A percentile compares a stretch with the other conserved stretches of the same genome.
Evolutionary conservation across 441 rosid species (phyloP).

Genomic region (Jatropha podagrica): DNA sequence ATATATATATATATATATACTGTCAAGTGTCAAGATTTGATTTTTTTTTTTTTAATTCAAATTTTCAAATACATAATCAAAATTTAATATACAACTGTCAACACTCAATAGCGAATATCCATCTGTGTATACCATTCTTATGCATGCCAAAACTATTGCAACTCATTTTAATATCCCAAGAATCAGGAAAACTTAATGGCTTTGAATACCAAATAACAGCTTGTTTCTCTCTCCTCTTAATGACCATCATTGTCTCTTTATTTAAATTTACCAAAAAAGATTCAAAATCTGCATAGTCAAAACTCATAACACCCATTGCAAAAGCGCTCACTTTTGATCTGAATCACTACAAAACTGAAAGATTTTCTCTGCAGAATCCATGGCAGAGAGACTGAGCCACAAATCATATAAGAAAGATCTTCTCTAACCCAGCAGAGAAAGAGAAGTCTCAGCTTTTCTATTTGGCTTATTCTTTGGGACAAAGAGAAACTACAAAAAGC

Average conservation of each 20-base stretch:
- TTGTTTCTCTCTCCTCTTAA: constrained; percentile 32
- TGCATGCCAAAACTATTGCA: constrained; percentile 7
- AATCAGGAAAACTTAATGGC: constrained; percentile 16
- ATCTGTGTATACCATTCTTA: background rate
- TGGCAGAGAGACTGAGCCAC: constrained; percentile 23
- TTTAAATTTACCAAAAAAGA: constrained; percentile 23
- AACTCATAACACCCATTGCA: constrained; percentile 21
- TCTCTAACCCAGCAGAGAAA: constrained; percentile 31
- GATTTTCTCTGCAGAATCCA: constrained; percentile 18
- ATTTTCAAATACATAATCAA: background rate
- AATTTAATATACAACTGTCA: constrained; percentile 1
- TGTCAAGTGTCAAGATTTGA: constrained; percentile 2
- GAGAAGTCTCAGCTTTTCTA: constrained; percentile 33
- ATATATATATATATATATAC: background rate
- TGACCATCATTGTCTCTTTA: constrained; percentile 13
- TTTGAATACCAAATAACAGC: background rate
- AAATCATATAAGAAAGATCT: constrained; percentile 35
- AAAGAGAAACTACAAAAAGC: constrained; percentile 24
- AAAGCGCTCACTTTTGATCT: constrained; percentile 4
- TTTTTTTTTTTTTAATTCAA: constrained; percentile 8
- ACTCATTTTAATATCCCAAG: constrained; percentile 28
- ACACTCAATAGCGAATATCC: background rate
- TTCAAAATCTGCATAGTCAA: constrained; percentile 30
- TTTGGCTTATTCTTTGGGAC: constrained; percentile 27
- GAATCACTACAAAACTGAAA: constrained; percentile 16